Evolutionary conservation across 495 filamentous ascomycete genomes (phyloP).

Genomic region (Neurospora sp.): DNA sequence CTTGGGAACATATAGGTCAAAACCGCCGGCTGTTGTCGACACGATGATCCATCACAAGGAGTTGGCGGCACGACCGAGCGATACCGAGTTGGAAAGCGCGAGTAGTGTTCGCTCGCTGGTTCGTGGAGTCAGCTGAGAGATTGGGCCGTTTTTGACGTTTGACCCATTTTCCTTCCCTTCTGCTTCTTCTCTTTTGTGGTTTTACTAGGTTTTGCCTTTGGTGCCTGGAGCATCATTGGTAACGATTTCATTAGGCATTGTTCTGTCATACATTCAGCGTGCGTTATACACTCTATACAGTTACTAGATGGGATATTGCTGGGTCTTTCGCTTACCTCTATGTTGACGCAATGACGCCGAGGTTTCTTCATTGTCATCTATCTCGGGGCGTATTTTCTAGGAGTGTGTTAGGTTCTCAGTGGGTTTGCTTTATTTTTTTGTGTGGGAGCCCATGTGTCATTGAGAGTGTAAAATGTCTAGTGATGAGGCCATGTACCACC

Average conservation of each 20-base stretch:
- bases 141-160: too few relatives aligned
- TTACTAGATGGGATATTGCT: not conserved
- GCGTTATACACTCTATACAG: not conserved
- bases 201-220: not conserved
- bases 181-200: not conserved
- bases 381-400: not conserved
- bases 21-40: conserved; percentile 9
- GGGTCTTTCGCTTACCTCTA: not conserved
- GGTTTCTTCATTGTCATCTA: not conserved
- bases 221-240: not conserved
- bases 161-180: not conserved
- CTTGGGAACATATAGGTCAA: conserved; percentile 10
- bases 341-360: not conserved
- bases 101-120: conserved; percentile 11
- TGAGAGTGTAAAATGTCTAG: not conserved
- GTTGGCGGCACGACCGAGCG: conserved; percentile 4
- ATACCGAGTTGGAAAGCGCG: conserved; percentile 18
- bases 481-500: not conserved
- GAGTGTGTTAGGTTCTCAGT: not conserved
- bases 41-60: conserved; percentile 17
- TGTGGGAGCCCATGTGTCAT: not conserved
- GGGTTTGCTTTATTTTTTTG: not conserved
- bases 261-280: not conserved
- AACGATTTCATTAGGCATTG: not conserved
- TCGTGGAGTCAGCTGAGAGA: not conserved